Conservation (phyloP, 208 protist species). For the Leishmania aethiopica region DNA sequence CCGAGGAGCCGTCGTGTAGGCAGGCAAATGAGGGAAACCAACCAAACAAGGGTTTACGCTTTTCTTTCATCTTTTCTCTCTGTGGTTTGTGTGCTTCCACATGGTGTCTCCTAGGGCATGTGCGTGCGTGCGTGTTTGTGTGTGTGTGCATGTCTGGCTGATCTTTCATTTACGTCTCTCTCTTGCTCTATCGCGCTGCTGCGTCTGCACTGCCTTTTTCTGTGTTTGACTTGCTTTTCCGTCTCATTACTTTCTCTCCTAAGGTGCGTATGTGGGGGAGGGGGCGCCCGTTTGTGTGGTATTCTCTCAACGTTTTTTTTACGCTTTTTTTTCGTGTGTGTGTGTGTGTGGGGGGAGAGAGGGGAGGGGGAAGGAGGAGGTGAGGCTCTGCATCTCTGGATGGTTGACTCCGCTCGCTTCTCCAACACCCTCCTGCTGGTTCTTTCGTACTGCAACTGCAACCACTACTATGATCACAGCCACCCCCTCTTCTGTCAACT, state of each 20-base stretch:
- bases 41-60: neutral
- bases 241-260: neutral
- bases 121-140: neutral
- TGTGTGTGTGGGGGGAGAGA: no score
- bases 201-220: neutral
- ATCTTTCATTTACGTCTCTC: neutral
- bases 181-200: neutral
- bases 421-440: neutral
- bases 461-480: neutral
- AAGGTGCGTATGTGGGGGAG: neutral
- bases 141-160: neutral
- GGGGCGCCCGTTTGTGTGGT: neutral
- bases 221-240: neutral
- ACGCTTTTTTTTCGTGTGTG: no score
- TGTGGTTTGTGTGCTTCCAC: neutral
- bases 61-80: neutral
- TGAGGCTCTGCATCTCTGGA: neutral
- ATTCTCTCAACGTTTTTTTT: neutral
- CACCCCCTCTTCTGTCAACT: neutral
- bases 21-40: neutral
- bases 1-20: neutral
- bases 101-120: neutral
- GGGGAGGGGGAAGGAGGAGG: neutral
- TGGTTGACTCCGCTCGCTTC: neutral
- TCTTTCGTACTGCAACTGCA: neutral